Evolutionary conservation across 2,329 filamentous ascomycete genomes (phyloP).

Genomic region (Exophiala oligosperma): DNA sequence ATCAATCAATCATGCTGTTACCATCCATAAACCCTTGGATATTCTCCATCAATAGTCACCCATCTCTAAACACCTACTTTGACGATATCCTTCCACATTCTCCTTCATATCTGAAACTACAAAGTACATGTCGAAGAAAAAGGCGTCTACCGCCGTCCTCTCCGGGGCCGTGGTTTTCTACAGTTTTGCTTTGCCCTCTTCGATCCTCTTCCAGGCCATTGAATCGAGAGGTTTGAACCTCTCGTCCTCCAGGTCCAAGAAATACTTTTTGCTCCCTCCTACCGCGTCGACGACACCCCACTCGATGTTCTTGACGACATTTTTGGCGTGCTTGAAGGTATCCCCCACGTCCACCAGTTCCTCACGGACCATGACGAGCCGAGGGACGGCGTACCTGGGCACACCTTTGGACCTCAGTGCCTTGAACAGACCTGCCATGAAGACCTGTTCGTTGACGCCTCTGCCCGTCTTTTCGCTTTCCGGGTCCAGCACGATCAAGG

Average conservation of each 20-base stretch:
- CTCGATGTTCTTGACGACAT: constrained; percentile 42
- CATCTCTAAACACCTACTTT: too few relatives aligned
- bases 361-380: constrained; percentile 48
- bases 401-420: constrained; percentile 46
- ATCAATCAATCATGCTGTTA: too few relatives aligned
- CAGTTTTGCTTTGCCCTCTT: constrained; percentile 45
- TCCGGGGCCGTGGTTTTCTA: constrained; percentile 22
- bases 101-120: too few relatives aligned
- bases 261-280: constrained; percentile 37
- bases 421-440: constrained; percentile 41
- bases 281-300: constrained; percentile 39
- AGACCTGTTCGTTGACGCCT: constrained; percentile 29
- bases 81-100: too few relatives aligned
- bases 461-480: constrained; percentile 26
- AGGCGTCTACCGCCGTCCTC: too few relatives aligned
- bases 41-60: too few relatives aligned
- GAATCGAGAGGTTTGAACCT: constrained; percentile 41
- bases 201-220: constrained; percentile 43
- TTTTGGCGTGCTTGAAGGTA: constrained; percentile 54
- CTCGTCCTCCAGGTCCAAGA: constrained; percentile 40
- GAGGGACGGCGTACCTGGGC: constrained; percentile 47
- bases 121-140: too few relatives aligned
- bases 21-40: too few relatives aligned
- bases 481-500: constrained; percentile 44
- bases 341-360: constrained; percentile 47